Base-by-base conservation (phyloP, 164 flowering plant genomes). In the Umbilicus rupestris region DNA sequence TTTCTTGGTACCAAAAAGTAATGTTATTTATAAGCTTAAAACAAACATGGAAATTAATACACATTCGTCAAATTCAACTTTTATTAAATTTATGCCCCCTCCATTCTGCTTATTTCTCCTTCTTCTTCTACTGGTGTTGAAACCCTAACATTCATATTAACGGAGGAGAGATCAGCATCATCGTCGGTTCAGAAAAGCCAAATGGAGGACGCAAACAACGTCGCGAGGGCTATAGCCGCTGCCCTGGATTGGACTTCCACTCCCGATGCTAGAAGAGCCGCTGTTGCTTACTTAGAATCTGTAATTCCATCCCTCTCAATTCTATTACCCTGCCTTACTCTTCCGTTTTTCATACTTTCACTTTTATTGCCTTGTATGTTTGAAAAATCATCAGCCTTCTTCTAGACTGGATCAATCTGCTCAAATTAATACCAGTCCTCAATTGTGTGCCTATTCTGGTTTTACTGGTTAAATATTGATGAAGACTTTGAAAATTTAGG, bases 191-290 rank as follows among this genome's bases (percentile, higher is more conserved):
- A 3, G 33, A 26, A n/a, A n/a, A 55, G 15, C 35, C 31, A 67
- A 58, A 77, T 78, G 85, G 82, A 76, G 28, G 85, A 78, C 16
- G 88, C 81, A 5, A 80, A 49, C 72, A 85, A 75, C 74, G 97
- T 88, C 31, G 96, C 95, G 35, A 70, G 81, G 55, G 98, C 95
- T 58, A 87, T 89, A 39, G 74, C 68, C 31, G 88, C 86, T 20
- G 89, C 88, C 68, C 82, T 90, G 22, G 91, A 87, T 69, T 90
- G 89, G 92, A 81, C 70, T 64, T 83, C 96, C 4, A 68, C 96
- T 46, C 80, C 87, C 24, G 92, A 90, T 70, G 75, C 83, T 33
- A 83, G 95, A 68, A 81, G 77, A 29, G 82, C 91, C 17, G 98
- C 98, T 7, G 76, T 82, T 69, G 64, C 92, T 28, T 90, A 71